These are phyloP conservation scores for Clavulina sp. DNA, from an alignment of 768 basidiomycete species.

Conservation along the genomic window DNA sequence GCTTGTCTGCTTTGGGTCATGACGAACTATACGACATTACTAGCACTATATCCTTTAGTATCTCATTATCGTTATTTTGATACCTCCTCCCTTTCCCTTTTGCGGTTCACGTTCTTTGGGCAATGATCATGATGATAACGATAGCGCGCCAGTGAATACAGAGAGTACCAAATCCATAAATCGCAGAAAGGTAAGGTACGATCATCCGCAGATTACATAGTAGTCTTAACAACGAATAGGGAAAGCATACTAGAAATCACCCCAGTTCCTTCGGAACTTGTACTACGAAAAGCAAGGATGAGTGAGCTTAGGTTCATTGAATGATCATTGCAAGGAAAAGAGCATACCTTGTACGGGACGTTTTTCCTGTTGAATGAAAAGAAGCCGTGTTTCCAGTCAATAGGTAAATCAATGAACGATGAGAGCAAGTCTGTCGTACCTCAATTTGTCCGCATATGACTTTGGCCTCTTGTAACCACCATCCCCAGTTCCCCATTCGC, in stretches of 20 bases:
- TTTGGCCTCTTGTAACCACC: conserved; percentile 58
- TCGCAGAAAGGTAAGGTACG: too few relatives aligned
- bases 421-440: conserved; percentile 24
- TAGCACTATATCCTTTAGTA: too few relatives aligned
- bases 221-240: too few relatives aligned
- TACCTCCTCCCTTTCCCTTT: too few relatives aligned
- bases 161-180: too few relatives aligned
- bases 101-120: too few relatives aligned
- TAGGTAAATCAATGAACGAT: not conserved
- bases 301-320: not conserved
- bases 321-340: not conserved
- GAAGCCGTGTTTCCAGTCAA: not conserved
- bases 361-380: conserved; percentile 35
- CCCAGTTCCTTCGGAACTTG: conserved; percentile 78
- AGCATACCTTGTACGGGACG: conserved; percentile 67
- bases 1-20: too few relatives aligned
- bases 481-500: conserved; percentile 55
- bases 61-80: too few relatives aligned
- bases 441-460: conserved; percentile 57
- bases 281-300: conserved; percentile 42
- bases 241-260: conserved; percentile 45
- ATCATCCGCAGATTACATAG: too few relatives aligned
- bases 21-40: too few relatives aligned
- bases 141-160: too few relatives aligned
- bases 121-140: too few relatives aligned